A percentile compares a stretch with the other conserved stretches of the same genome.
These are phyloP conservation scores for Tetracladium setigerum DNA, from an alignment of 495 filamentous ascomycete genomes.

Conservation along the genomic window DNA sequence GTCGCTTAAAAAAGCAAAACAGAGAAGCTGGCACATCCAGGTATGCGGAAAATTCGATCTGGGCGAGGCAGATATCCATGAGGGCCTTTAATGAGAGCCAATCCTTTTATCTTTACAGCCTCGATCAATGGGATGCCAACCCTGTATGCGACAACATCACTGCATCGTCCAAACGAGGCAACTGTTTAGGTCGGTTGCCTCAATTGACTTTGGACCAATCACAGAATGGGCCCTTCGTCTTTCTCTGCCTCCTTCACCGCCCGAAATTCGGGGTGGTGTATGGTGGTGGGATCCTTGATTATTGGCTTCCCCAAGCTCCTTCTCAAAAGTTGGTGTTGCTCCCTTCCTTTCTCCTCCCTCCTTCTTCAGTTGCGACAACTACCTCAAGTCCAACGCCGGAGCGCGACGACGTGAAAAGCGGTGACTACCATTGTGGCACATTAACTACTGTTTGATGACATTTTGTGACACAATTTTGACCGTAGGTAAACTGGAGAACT, in stretches of 20 bases:
- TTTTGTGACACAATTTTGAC: neutral
- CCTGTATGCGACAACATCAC: neutral
- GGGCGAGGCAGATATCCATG: too few species aligned
- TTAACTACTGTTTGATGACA: too few species aligned
- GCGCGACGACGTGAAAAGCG: too few species aligned
- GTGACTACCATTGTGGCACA: too few species aligned
- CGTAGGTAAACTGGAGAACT: neutral
- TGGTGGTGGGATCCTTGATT: too few species aligned
- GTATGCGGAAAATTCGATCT: too few species aligned
- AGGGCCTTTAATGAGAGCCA: slow-evolving; percentile 2
- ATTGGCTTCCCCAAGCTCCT: too few species aligned
- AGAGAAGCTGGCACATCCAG: too few species aligned
- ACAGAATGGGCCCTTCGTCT: neutral
- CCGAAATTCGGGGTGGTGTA: too few species aligned
- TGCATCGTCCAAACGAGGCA: neutral
- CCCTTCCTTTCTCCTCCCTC: neutral
- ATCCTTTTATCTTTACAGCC: neutral
- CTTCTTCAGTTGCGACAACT: neutral
- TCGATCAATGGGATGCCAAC: neutral
- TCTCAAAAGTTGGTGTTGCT: neutral
- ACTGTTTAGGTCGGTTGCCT: too few species aligned
- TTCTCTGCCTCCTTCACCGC: too few species aligned
- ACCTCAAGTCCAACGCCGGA: neutral
- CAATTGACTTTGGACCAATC: neutral
- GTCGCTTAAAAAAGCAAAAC: too few species aligned